Base-by-base conservation (phyloP, 169 alveolate genomes). In the Cryptosporidium muris region DNA sequence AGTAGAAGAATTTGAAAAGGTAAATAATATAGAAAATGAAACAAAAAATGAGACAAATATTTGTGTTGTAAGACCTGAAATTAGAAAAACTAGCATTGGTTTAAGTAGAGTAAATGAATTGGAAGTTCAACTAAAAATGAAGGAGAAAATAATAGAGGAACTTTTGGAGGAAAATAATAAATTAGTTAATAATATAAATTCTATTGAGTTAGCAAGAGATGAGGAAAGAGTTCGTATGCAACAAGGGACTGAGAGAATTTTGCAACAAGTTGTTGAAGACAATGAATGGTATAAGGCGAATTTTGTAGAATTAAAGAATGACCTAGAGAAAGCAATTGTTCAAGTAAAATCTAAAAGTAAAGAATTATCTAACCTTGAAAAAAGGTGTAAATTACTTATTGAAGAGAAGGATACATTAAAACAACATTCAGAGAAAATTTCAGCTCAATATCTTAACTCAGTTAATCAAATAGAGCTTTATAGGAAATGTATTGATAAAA, bases 271-370 rank as follows among this genome's bases (percentile, higher is more conserved):
- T 45, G 85, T 74, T 36, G 85, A 74, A 12, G 85, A 74, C 45
- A 74, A 74, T 54, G 85, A 74, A 58, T 74, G 85, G 85, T 74
- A 74, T 38, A 74, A 74, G 16, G 67, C 74, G 7, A 66, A 74
- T 45, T 74, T 74, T 58, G 45, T 74, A 38, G 85, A 74, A 37
- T 58, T 74, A 68, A 74, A 74, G 67, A 74, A 58, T 14, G 85
- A 74, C 37, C 34, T 74, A 25, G 85, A 74, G 16, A 74, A 74
- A n/a, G 85, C 85, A 0, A 74, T 74, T 8, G 16, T 49, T 25
- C 85, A 74, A 42, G 60, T 68, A 14, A 74, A 68, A 74, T 58
- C 47, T 51, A 74, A 74, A 58, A 68, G 85, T 58, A 74, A 68
- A 58, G 85, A 74, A 74, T 45, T 74, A 74, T 8, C 62, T 14